A percentile compares a stretch with the other conserved stretches of the same genome.
Evolutionary conservation across 805 yeast species (phyloP).

Genomic region (Clavispora asparagi): DNA sequence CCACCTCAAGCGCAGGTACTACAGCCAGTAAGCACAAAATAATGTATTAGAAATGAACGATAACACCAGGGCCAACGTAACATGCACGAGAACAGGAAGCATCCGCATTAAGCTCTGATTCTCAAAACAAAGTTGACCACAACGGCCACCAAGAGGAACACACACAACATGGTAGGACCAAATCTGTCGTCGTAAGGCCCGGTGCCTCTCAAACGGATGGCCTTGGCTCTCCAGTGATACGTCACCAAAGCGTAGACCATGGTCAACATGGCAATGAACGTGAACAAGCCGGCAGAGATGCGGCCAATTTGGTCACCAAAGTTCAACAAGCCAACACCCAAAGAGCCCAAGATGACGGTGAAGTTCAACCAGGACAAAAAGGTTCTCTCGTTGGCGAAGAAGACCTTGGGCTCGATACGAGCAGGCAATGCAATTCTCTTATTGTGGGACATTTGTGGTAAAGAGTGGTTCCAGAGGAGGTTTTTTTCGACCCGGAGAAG

Average conservation of each 20-base stretch:
- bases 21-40: neutral
- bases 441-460: slow-evolving; percentile 19
- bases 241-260: slow-evolving; percentile 94
- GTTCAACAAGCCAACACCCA: slow-evolving; percentile 92
- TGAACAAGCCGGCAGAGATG: slow-evolving; percentile 89
- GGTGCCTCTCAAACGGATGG: slow-evolving; percentile 93
- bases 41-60: neutral
- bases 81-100: neutral
- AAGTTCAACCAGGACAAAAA: slow-evolving; percentile 97
- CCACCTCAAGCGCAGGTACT: slow-evolving; percentile 32
- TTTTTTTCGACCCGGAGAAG: neutral
- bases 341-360: slow-evolving; percentile 95
- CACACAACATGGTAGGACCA: slow-evolving; percentile 96
- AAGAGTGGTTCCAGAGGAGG: neutral
- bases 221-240: slow-evolving; percentile 99
- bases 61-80: neutral
- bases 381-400: slow-evolving; percentile 98
- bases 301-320: slow-evolving; percentile 94
- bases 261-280: slow-evolving; percentile 94
- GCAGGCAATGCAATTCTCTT: slow-evolving; percentile 97
- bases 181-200: slow-evolving; percentile 99
- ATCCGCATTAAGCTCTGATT: slow-evolving; percentile 43
- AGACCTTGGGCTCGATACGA: slow-evolving; percentile 97
- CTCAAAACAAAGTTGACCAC: slow-evolving; percentile 88
- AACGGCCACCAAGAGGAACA: slow-evolving; percentile 89